Evolutionary conservation across 1,284 basidiomycete species (phyloP), one percentile per base, ranked within the genome.

Genomic region (Athelia psychrophila): DNA sequence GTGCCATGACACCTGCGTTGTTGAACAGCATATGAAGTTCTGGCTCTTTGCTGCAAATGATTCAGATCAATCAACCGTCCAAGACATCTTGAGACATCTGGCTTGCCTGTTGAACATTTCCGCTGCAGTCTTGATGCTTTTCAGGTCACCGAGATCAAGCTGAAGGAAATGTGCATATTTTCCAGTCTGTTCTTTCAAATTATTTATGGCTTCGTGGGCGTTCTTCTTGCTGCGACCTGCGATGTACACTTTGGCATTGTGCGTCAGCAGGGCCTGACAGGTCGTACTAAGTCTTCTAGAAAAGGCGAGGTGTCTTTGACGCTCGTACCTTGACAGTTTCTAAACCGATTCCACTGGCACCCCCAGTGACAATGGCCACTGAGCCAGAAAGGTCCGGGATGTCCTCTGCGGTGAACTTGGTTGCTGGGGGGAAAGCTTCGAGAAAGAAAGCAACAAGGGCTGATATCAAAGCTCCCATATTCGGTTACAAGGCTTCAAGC

Each of bases 211-310:
- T 1, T 64, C 63, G 15, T 63, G 44, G 2, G 74, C 78, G 46
- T 73, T 75, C n/a, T 58, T 50, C 51, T 64, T 60, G 51, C 61
- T 70, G 15, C 81, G 68, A n/a, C 69, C 67, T 9, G 73, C 76
- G 54, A 83, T 68, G 58, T 79, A 80, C 2, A 83, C 80, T 44
- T 67, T 79, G 35, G 74, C 80, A 51, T 71, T 71, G 50, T 72
- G 68, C 15, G 61, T 53, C 46, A 79, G 45, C 13, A 47, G 22
- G n/a, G 22, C 19, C 44, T 46, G 44, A 42, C 8, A n/a, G 25
- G 2, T 5, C 6, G 13, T 30, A 13, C 27, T 30, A 5, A 30
- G 27, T 30, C 13, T 30, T 6, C 13, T 30, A 13, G 13, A 30
- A 5, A 30, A 30, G 27, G 6, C 5, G 13, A 30, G 27, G 19